Evolutionary conservation across 129 eudicot genomes (phyloP).

Genomic region (Chrysanthemum seticuspe): DNA sequence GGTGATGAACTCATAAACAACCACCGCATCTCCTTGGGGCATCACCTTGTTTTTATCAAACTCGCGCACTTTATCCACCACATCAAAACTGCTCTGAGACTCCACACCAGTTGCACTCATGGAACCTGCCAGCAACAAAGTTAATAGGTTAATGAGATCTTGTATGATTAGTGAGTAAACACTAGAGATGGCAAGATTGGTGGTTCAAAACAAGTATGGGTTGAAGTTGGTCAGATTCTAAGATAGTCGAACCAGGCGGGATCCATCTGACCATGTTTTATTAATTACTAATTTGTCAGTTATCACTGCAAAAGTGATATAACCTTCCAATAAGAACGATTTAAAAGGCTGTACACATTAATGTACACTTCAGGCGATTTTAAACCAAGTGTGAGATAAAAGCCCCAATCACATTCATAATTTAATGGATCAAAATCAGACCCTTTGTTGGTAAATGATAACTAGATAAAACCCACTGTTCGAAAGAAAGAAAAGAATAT

Average conservation of each 20-base stretch:
- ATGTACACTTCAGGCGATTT: too few species aligned
- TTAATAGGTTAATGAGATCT: constrained; percentile 1
- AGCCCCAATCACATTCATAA: not conserved
- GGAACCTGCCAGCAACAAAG: constrained; percentile 23
- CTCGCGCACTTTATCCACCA: not conserved
- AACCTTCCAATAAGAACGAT: too few species aligned
- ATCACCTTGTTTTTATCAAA: not conserved
- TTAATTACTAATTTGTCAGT: not conserved
- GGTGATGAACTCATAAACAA: not conserved
- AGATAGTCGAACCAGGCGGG: not conserved
- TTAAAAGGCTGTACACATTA: too few species aligned
- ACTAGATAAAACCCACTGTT: too few species aligned
- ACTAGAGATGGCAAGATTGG: not conserved
- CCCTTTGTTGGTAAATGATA: not conserved
- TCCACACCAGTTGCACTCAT: constrained; percentile 12
- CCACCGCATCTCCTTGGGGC: not conserved
- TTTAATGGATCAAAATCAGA: not conserved
- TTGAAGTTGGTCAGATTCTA: not conserved
- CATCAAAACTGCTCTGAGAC: constrained; percentile 2
- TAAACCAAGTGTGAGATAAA: not conserved
- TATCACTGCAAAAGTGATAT: too few species aligned
- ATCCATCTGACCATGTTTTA: not conserved
- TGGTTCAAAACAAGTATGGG: not conserved
- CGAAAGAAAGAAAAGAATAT: not conserved
- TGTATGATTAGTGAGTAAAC: not conserved